phyloP scores from a whole-genome alignment of 2,329 filamentous ascomycete species.

The Endocalyx cinctus region DNA sequence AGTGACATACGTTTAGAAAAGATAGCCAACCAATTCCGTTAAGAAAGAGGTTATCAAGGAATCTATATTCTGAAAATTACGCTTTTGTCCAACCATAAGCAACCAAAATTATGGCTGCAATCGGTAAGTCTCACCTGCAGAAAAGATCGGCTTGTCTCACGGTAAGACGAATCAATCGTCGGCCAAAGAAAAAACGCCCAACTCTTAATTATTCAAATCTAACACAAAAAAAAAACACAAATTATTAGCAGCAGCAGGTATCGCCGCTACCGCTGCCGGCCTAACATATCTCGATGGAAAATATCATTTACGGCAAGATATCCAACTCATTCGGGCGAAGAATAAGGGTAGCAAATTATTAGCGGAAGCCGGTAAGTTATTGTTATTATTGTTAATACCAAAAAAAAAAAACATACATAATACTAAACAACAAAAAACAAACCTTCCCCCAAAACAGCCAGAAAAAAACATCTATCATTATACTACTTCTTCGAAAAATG shows the following conservation, averaged over 20 bases:
- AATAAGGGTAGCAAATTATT: constrained; percentile 39
- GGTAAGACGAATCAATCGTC: not conserved
- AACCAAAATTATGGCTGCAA: constrained; percentile 15
- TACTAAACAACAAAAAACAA: no score
- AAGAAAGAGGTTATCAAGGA: no score
- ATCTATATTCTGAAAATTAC: no score
- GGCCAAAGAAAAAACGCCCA: constrained; percentile 3
- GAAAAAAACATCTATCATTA: constrained; percentile 49
- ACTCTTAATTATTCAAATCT: not conserved
- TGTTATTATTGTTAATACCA: no score
- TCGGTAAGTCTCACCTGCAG: constrained; percentile 14
- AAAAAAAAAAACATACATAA: no score
- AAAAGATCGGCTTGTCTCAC: not conserved
- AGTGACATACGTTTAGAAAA: no score
- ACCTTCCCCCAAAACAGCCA: constrained; percentile 36
- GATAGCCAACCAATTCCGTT: no score
- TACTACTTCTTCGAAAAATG: constrained; percentile 63
- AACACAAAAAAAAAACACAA: not conserved
- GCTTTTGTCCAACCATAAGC: no score
- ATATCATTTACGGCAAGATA: constrained; percentile 61
- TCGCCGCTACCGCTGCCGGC: constrained; percentile 31
- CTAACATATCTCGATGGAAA: constrained; percentile 65
- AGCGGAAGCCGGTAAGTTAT: constrained; percentile 42
- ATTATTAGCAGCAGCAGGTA: constrained; percentile 20
- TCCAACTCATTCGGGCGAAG: constrained; percentile 40